Evolutionary conservation across 805 yeast species (phyloP).

Genomic region (Schizosaccharomyces osmophilus): DNA sequence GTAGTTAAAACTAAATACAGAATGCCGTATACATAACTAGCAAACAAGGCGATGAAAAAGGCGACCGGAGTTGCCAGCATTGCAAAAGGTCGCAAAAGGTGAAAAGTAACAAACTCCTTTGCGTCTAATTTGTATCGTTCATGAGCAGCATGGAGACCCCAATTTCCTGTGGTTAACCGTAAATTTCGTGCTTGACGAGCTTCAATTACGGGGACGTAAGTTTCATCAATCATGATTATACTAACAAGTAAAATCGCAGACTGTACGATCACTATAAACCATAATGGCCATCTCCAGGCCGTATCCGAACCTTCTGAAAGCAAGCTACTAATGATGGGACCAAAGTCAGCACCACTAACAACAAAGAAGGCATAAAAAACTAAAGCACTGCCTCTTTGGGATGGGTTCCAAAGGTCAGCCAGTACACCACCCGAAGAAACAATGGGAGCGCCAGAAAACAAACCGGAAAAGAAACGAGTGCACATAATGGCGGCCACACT

Average conservation of each 20-base stretch:
- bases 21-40: constrained; percentile 5
- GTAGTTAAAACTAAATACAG: neutral
- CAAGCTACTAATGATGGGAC: constrained; percentile 25
- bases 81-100: no score
- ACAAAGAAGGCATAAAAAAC: neutral
- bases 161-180: constrained; percentile 47
- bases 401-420: neutral
- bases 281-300: constrained; percentile 39
- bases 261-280: constrained; percentile 5
- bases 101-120: no score
- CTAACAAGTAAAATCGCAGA: neutral
- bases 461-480: no score
- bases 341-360: constrained; percentile 7
- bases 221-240: constrained; percentile 31
- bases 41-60: no score
- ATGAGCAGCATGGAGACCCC: constrained; percentile 63
- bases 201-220: constrained; percentile 46
- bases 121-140: constrained; percentile 34
- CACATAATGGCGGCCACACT: neutral
- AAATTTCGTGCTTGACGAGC: constrained; percentile 36
- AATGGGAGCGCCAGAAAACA: constrained; percentile 11
- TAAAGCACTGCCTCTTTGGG: neutral
- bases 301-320: constrained; percentile 21
- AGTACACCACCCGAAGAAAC: neutral
- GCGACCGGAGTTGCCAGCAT: no score